Conservation (phyloP, 176 grass and related monocot genomes). For the Bolboschoenus planiculmis region DNA sequence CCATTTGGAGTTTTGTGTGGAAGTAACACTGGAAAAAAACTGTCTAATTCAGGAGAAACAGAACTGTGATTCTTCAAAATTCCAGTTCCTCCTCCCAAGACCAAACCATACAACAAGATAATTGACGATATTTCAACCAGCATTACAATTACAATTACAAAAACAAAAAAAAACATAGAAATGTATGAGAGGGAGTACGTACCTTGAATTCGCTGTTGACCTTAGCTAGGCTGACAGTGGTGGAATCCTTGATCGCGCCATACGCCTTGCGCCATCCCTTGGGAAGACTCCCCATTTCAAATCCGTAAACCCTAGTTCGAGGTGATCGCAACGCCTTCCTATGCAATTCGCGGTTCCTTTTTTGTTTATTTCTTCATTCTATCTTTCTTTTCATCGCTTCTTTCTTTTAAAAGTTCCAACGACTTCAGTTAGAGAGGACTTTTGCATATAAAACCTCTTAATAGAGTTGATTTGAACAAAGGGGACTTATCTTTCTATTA, state of each 20-base stretch:
- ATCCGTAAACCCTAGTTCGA: background rate
- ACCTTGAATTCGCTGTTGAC: slow-evolving; percentile 77
- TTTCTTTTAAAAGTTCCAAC: background rate
- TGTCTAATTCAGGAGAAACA: background rate
- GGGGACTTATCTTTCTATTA: background rate
- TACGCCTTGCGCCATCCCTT: slow-evolving; percentile 89
- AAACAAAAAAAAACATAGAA: background rate
- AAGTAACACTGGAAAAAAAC: background rate
- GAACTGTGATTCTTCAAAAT: background rate
- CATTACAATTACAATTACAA: background rate
- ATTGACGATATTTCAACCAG: background rate
- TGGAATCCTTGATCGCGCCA: slow-evolving; percentile 92
- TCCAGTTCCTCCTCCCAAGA: background rate
- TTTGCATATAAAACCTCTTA: background rate
- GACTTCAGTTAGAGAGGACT: background rate
- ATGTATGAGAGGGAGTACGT: background rate
- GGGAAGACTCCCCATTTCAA: slow-evolving; percentile 33
- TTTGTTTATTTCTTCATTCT: background rate
- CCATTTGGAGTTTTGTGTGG: background rate
- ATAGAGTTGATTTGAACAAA: background rate
- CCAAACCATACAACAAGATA: background rate
- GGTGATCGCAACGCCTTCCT: background rate
- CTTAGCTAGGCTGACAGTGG: slow-evolving; percentile 72
- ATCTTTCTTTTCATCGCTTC: background rate
- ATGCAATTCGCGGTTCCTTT: background rate